These are phyloP conservation scores for Stygiomarasmius scandens DNA, from an alignment of 1,284 basidiomycete genomes.

Conservation along the genomic window DNA sequence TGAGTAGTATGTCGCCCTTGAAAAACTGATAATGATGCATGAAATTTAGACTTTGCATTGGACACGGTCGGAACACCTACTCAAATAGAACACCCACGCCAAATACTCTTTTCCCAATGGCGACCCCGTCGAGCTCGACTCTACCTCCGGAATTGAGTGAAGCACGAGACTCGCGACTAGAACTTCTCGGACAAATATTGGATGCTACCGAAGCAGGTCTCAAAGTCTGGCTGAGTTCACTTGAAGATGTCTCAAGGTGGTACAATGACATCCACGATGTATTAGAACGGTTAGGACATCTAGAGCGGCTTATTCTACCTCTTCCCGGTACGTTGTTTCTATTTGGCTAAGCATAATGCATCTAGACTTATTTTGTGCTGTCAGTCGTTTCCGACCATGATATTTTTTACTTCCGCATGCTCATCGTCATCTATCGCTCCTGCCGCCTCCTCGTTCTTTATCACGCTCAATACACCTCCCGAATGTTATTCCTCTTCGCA, in stretches of 20 bases:
- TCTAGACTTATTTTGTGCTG: neutral
- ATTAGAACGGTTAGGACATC: neutral
- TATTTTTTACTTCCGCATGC: conserved; percentile 4
- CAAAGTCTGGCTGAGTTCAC: neutral
- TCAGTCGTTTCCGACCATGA: conserved; percentile 5
- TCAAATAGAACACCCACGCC: neutral
- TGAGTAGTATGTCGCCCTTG: no score
- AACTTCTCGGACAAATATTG: conserved; percentile 7
- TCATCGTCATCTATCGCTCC: conserved; percentile 4
- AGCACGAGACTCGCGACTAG: conserved; percentile 5
- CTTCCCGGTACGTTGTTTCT: conserved; percentile 5
- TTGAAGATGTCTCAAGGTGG: conserved; percentile 5
- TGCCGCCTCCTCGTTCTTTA: conserved; percentile 10
- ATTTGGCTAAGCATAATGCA: neutral
- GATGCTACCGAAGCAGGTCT: conserved; percentile 8
- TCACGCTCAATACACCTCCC: neutral
- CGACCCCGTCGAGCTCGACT: neutral
- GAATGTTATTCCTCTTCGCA: neutral
- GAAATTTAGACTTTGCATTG: conserved; percentile 10
- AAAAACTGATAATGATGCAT: no score
- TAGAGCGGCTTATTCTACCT: conserved; percentile 1
- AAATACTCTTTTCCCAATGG: conserved; percentile 1
- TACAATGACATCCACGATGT: neutral
- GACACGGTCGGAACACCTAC: neutral
- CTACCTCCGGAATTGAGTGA: no score